These are phyloP conservation scores for Allium fistulosum DNA, from an alignment of 106 monocot species.

Conservation along the genomic window DNA sequence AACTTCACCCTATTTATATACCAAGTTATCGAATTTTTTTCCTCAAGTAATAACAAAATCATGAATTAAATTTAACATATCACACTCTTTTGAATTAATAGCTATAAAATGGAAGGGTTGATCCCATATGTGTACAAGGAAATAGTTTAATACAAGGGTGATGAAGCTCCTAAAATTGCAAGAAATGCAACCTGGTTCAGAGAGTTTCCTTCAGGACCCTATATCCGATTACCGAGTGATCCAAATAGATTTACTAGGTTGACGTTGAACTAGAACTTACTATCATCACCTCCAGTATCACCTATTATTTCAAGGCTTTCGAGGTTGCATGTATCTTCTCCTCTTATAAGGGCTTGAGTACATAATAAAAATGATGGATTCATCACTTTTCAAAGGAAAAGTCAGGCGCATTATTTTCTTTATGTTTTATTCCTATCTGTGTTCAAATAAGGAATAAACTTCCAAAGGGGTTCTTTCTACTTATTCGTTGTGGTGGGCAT, in stretches of 20 bases:
- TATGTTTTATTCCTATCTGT: too few species aligned
- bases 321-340: neutral
- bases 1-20: too few species aligned
- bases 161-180: neutral
- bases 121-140: slow-evolving; percentile 49
- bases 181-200: slow-evolving; percentile 12
- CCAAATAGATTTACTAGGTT: neutral
- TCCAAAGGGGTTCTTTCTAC: too few species aligned
- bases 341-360: too few species aligned
- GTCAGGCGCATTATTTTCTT: too few species aligned
- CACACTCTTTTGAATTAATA: neutral
- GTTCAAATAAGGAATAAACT: too few species aligned
- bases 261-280: neutral
- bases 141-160: slow-evolving; percentile 37
- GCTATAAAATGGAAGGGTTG: slow-evolving; percentile 41
- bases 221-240: slow-evolving; percentile 4
- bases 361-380: too few species aligned
- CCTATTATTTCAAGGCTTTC: neutral
- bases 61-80: too few species aligned
- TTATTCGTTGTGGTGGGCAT: too few species aligned
- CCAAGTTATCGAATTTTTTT: too few species aligned
- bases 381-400: too few species aligned
- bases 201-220: slow-evolving; percentile 21
- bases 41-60: too few species aligned
- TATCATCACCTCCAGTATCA: neutral